Percentiles rank a stretch among this genome's conserved stretches.
These are phyloP conservation scores for Clohesyomyces aquaticus DNA, from an alignment of 495 filamentous ascomycete species.

Conservation along the genomic window DNA sequence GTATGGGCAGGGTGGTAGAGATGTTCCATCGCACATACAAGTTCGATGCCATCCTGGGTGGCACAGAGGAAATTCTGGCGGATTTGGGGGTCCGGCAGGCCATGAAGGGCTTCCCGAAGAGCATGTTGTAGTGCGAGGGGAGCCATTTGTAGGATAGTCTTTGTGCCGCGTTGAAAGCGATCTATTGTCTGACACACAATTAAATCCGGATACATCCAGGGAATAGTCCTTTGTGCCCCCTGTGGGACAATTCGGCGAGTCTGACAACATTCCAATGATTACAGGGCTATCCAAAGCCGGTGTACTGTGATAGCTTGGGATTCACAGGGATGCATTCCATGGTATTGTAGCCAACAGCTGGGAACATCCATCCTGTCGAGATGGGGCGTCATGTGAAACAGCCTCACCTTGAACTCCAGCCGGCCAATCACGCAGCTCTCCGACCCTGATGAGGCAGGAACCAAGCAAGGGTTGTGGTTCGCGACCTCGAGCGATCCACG, in stretches of 20 bases:
- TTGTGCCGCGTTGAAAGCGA: not conserved
- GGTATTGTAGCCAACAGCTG: not conserved
- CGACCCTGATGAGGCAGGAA: not conserved
- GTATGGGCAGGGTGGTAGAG: slow-evolving; percentile 82
- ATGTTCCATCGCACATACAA: slow-evolving; percentile 85
- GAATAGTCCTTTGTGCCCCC: not conserved
- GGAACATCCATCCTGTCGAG: not conserved
- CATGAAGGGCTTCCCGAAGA: slow-evolving; percentile 79
- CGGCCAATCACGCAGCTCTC: not conserved
- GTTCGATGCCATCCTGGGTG: slow-evolving; percentile 86
- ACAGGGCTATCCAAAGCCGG: not conserved
- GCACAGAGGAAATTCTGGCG: slow-evolving; percentile 80
- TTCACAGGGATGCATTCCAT: not conserved
- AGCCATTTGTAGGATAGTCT: slow-evolving; percentile 5
- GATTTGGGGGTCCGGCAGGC: slow-evolving; percentile 84
- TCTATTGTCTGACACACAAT: not conserved
- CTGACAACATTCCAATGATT: not conserved
- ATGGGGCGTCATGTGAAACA: not conserved
- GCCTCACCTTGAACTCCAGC: not conserved
- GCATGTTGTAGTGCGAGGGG: slow-evolving; percentile 52
- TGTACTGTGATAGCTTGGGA: too few species aligned
- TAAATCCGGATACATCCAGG: not conserved
- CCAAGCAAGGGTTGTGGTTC: not conserved
- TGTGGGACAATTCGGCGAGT: too few species aligned
- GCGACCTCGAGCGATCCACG: slow-evolving; percentile 8